Percentiles rank a stretch among this genome's conserved stretches.
Evolutionary conservation across 2,329 filamentous ascomycete genomes (phyloP).

Genomic region (Pseudogymnoascus sp.): DNA sequence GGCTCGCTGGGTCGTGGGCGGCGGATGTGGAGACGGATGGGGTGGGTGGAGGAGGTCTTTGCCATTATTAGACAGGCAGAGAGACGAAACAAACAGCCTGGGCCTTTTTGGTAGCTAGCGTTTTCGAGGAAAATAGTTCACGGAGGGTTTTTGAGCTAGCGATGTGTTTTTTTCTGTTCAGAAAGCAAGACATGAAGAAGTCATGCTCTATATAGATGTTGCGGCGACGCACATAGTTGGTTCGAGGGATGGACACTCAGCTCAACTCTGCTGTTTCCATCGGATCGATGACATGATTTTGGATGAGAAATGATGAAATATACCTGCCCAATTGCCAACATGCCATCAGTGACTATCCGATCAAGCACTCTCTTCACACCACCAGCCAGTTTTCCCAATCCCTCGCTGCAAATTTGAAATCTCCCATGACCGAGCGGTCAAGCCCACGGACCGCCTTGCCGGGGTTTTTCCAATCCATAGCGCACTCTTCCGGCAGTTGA

Average conservation of each 20-base stretch:
- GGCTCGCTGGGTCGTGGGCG: conserved; percentile 79
- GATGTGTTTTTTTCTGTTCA: background rate
- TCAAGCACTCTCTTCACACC: no score
- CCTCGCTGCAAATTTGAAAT: background rate
- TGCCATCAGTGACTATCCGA: background rate
- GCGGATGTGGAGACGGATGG: conserved; percentile 74
- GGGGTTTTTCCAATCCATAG: background rate
- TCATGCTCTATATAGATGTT: background rate
- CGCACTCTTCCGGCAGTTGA: background rate
- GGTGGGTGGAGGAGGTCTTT: conserved; percentile 53
- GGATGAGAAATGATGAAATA: background rate
- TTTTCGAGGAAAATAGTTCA: background rate
- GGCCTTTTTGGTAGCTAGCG: background rate
- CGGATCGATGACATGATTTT: background rate
- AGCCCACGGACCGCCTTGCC: background rate
- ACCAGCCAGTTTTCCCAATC: background rate
- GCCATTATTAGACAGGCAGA: conserved; percentile 24
- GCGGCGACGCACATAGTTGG: conserved; percentile 7
- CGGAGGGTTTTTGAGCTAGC: background rate
- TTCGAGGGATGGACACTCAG: background rate
- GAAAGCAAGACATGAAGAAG: background rate
- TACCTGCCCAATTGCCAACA: background rate
- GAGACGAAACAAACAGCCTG: background rate
- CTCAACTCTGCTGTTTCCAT: conserved; percentile 6
- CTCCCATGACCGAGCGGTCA: background rate